These are phyloP conservation scores for Prunus yedoensis DNA, from an alignment of 331 rosid genomes.

Conservation along the genomic window DNA sequence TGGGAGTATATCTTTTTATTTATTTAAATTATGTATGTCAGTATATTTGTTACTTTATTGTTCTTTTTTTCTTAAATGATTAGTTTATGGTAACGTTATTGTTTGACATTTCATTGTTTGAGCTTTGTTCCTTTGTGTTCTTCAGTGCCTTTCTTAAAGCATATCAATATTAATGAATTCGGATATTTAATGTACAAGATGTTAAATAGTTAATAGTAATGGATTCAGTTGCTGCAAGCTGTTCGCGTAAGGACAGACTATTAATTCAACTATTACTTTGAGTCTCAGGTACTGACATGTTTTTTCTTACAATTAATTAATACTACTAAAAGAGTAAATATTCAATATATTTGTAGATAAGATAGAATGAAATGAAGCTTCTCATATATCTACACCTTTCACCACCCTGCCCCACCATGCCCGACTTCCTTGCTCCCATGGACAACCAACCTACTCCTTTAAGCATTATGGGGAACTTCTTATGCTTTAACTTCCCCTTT, in stretches of 20 bases:
- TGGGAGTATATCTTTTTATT: conserved; percentile 24
- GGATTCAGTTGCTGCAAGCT: neutral
- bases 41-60: neutral
- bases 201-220: neutral
- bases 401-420: neutral
- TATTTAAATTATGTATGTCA: neutral
- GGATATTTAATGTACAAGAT: no score
- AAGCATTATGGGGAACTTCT: neutral
- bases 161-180: neutral
- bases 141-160: conserved; percentile 1
- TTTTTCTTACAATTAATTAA: neutral
- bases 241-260: neutral
- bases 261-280: neutral
- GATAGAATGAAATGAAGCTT: neutral
- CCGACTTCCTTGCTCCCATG: neutral
- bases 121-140: conserved; percentile 14
- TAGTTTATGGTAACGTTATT: conserved; percentile 10
- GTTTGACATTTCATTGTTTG: conserved; percentile 18
- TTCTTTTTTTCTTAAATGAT: conserved; percentile 6
- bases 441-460: conserved; percentile 2
- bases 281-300: neutral
- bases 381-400: neutral
- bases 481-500: neutral
- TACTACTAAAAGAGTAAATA: neutral
- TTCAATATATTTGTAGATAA: neutral